Base-by-base conservation (phyloP, 805 yeast genomes). In the Kodamaea kaohsiungensis region DNA sequence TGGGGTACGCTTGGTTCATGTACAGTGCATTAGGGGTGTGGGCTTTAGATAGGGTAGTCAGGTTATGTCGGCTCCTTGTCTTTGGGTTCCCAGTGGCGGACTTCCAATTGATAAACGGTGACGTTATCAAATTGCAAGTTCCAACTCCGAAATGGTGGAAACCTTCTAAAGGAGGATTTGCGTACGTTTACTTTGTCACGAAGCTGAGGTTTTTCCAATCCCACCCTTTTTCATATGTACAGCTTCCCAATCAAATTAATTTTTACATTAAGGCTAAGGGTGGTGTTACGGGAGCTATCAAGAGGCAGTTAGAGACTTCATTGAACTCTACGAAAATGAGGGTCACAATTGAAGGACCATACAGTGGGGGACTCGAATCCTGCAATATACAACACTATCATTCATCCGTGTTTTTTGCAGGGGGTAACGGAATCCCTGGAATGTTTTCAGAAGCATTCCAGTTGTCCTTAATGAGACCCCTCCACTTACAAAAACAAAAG, bases 361-460 rank as follows among this genome's bases (percentile, higher is more conserved):
- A 85, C 61, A 88, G 88, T 1, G 53, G 47, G 8, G 53, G 42
- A n/a, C 37, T 51, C 16, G 63, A 69, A 2, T 63, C 65, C 19
- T 61, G 73, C 5, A 85, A 84, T 1, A 77, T 79, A 55, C 73
- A 75, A 49, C 71, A 75, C 17, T 82, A 78, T 60, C 74, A 73
- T 40, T 73, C 76, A 48, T 77, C 79, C 2, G 65, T 83, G 4
- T 74, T 83, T 46, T 64, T 84, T 46, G 84, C 86, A 4, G 88
- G 88, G 7, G 89, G 89, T 5, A 80, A 82, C 56, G 89, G 89
- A 7, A 75, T 84, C 61, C 81, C 88, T 0, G 86, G 83, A 0
- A 70, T 81, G n/a, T 70, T 78, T 43, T 72, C 82, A 2, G 75
- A 81, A 53, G 81, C 52, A 4, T 39, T 45, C 33, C 49, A 54